phyloP scores from a whole-genome alignment of 2,329 filamentous ascomycete genomes.

The Dryadomyces sulphureus region DNA sequence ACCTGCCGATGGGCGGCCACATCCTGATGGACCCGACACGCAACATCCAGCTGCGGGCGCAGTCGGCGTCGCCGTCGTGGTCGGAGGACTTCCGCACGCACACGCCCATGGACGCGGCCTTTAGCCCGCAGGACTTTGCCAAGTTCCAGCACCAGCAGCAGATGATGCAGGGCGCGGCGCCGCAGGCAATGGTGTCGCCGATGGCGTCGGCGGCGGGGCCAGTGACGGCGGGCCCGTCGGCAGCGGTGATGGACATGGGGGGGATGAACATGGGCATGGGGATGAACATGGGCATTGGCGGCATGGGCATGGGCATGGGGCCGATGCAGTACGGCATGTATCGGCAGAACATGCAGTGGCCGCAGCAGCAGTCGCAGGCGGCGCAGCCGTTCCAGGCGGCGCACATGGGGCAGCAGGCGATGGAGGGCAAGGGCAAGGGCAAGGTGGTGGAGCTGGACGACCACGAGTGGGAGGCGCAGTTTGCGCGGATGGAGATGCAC shows the following conservation, averaged over 20 bases:
- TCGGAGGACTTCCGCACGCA: conserved; percentile 40
- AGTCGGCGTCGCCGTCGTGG: conserved; percentile 39
- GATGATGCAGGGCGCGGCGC: conserved; percentile 17
- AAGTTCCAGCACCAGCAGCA: conserved; percentile 66
- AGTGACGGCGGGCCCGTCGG: conserved; percentile 38
- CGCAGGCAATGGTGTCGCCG: conserved; percentile 24
- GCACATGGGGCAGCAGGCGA: conserved; percentile 19
- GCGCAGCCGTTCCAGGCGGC: conserved; percentile 25
- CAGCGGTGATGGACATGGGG: conserved; percentile 32
- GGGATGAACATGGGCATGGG: not conserved
- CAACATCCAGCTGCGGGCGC: conserved; percentile 35
- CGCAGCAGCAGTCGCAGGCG: conserved; percentile 17
- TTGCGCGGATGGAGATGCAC: conserved; percentile 68
- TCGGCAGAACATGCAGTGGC: conserved; percentile 27
- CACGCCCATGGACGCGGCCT: conserved; percentile 56
- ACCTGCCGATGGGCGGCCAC: conserved; percentile 23
- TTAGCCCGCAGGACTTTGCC: conserved; percentile 71
- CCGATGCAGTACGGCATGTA: conserved; percentile 30
- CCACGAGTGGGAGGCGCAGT: conserved; percentile 90
- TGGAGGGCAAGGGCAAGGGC: conserved; percentile 47
- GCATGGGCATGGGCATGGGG: conserved; percentile 24
- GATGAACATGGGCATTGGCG: conserved; percentile 25
- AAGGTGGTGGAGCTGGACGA: conserved; percentile 94
- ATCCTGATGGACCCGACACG: conserved; percentile 32
- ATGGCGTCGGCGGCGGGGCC: conserved; percentile 33